These are phyloP conservation scores for Hortaea sp. DNA, from an alignment of 2,329 filamentous ascomycete species.

Conservation along the genomic window DNA sequence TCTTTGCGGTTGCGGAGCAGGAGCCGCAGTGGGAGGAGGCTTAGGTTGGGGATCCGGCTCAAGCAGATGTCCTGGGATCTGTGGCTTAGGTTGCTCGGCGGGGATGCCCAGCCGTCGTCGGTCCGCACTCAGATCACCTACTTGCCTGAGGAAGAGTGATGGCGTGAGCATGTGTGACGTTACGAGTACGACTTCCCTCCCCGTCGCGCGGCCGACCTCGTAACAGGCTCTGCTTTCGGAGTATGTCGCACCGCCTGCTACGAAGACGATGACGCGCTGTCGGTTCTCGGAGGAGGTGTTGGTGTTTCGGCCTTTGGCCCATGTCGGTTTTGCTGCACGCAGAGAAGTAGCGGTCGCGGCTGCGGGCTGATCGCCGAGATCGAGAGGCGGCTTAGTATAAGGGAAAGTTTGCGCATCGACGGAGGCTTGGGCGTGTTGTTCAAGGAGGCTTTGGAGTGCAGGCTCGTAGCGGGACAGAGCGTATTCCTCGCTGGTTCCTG, in stretches of 20 bases:
- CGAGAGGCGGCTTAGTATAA: conserved; percentile 46
- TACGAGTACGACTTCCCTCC: conserved; percentile 75
- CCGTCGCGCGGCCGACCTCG: conserved; percentile 62
- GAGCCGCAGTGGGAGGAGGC: conserved; percentile 35
- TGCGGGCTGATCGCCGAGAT: conserved; percentile 42
- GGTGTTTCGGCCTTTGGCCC: conserved; percentile 68
- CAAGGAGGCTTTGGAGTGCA: conserved; percentile 70
- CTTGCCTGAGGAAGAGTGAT: conserved; percentile 68
- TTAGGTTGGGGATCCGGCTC: conserved; percentile 54
- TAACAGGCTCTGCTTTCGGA: conserved; percentile 85
- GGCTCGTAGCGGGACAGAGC: conserved; percentile 82
- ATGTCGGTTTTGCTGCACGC: conserved; percentile 84
- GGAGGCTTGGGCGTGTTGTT: conserved; percentile 45
- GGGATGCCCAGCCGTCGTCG: conserved; percentile 71
- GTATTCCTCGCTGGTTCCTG: conserved; percentile 56
- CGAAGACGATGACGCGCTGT: conserved; percentile 85
- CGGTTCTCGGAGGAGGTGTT: conserved; percentile 57
- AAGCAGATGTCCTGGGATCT: conserved; percentile 76
- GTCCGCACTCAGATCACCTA: conserved; percentile 68
- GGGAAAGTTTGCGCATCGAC: conserved; percentile 37
- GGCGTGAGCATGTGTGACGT: conserved; percentile 92
- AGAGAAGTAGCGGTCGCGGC: conserved; percentile 54
- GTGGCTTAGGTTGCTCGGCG: conserved; percentile 66
- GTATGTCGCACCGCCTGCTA: conserved; percentile 91
- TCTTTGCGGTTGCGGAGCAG: conserved; percentile 9